phyloP scores from a whole-genome alignment of 805 yeast genomes.

The Teunomyces stri region DNA sequence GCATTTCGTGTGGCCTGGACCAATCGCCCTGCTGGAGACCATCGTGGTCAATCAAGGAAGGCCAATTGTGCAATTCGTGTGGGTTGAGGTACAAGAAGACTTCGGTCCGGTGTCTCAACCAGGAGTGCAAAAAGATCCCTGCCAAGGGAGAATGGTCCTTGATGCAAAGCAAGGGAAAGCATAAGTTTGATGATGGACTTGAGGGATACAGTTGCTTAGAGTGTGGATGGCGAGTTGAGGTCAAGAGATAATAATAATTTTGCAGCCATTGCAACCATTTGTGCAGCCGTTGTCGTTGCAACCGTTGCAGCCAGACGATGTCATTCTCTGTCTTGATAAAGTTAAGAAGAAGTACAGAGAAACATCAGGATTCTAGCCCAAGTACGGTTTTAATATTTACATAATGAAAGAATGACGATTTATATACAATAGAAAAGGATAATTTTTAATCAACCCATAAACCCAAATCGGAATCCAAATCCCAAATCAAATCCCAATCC shows the following conservation, averaged over 20 bases:
- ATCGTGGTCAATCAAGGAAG: slow-evolving; percentile 85
- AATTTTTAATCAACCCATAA: too few species aligned
- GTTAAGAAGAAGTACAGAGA: neutral
- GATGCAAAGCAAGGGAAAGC: slow-evolving; percentile 70
- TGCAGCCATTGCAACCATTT: slow-evolving; percentile 1
- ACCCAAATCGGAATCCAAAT: too few species aligned
- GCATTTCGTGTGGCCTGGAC: slow-evolving; percentile 87
- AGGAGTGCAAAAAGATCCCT: slow-evolving; percentile 80
- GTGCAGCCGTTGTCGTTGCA: neutral
- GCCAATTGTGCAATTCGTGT: slow-evolving; percentile 96
- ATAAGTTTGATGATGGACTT: slow-evolving; percentile 36
- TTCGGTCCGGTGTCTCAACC: slow-evolving; percentile 81
- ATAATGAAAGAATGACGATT: neutral
- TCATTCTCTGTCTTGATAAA: neutral
- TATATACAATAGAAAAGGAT: too few species aligned
- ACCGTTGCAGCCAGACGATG: neutral
- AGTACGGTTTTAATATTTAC: neutral
- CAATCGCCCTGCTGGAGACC: slow-evolving; percentile 99
- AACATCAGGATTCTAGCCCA: neutral
- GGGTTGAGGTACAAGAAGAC: slow-evolving; percentile 94
- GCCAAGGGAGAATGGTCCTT: slow-evolving; percentile 94
- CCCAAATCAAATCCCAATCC: too few species aligned
- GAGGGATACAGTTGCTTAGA: slow-evolving; percentile 42
- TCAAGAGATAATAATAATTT: slow-evolving; percentile 16
- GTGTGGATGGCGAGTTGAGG: slow-evolving; percentile 44